These are phyloP conservation scores for Globisporangium cystogenes DNA, from an alignment of 352 stramenopile genomes.

Conservation along the genomic window DNA sequence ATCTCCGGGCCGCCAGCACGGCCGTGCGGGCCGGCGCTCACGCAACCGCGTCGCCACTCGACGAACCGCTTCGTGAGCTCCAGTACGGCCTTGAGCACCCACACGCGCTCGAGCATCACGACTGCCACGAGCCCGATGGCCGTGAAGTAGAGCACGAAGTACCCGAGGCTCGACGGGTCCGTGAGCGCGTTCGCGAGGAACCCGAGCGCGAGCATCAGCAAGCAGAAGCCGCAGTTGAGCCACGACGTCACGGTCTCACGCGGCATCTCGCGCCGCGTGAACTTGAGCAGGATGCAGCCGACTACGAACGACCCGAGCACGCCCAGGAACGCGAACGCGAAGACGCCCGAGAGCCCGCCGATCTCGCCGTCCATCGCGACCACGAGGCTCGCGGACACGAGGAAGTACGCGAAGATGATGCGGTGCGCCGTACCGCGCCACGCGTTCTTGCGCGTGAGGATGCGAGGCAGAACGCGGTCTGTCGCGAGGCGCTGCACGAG, in stretches of 20 bases:
- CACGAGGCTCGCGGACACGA: conserved; percentile 40
- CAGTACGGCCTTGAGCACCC: conserved; percentile 40
- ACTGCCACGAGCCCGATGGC: conserved; percentile 40
- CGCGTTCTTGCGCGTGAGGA: conserved; percentile 33
- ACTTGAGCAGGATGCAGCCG: conserved; percentile 70
- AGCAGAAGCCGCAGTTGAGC: conserved; percentile 41
- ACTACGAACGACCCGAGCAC: conserved; percentile 68
- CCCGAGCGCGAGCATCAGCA: conserved; percentile 39
- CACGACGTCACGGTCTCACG: conserved; percentile 64
- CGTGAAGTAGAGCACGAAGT: conserved; percentile 58
- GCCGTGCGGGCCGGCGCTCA: conserved; percentile 1
- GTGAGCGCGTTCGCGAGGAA: conserved; percentile 49
- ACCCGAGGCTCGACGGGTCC: conserved; percentile 33
- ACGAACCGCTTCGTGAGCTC: conserved; percentile 37
- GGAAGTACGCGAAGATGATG: conserved; percentile 59
- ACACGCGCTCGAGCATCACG: conserved; percentile 64
- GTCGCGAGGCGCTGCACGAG: conserved; percentile 55
- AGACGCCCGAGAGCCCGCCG: conserved; percentile 57
- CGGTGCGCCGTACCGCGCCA: conserved; percentile 51
- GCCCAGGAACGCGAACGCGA: conserved; percentile 68
- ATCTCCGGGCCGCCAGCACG: conserved; percentile 9
- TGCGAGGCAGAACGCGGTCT: conserved; percentile 37
- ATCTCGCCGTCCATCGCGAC: conserved; percentile 52
- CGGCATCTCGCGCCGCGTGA: conserved; percentile 72
- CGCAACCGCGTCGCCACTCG: conserved; percentile 1